A percentile compares a stretch with the other conserved stretches of the same genome.
Evolutionary conservation across 768 basidiomycete genomes (phyloP).

Genomic region (Hortiboletus flavorubellus): DNA sequence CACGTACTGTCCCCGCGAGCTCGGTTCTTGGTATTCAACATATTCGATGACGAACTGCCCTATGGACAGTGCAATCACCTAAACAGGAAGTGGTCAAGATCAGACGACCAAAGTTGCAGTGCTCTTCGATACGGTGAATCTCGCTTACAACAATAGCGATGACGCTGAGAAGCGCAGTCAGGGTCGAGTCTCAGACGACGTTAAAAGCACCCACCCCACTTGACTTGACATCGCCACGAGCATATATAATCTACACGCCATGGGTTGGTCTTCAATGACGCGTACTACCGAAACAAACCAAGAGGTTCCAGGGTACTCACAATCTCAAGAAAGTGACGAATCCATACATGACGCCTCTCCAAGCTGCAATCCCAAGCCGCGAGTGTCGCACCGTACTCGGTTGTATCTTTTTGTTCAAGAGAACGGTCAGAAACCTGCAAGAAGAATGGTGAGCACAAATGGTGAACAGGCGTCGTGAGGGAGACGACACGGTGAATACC

Average conservation of each 20-base stretch:
- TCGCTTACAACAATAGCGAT: conserved; percentile 25
- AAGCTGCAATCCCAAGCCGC: conserved; percentile 44
- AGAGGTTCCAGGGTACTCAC: conserved; percentile 36
- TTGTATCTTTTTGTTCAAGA: conserved; percentile 46
- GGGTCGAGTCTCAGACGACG: not conserved
- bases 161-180: conserved; percentile 18
- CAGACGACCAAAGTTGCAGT: not conserved
- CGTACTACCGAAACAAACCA: not conserved
- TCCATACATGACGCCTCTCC: conserved; percentile 56
- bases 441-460: not conserved
- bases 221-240: conserved; percentile 70
- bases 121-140: not conserved
- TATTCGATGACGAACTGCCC: conserved; percentile 58
- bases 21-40: conserved; percentile 17
- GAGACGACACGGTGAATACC: conserved; percentile 37
- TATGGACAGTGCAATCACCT: conserved; percentile 55
- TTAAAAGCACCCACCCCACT: conserved; percentile 48
- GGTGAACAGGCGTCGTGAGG: not conserved
- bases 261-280: not conserved
- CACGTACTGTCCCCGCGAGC: conserved; percentile 21
- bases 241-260: conserved; percentile 57
- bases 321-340: conserved; percentile 56
- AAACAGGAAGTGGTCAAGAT: not conserved
- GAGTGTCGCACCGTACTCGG: conserved; percentile 42
- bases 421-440: conserved; percentile 47